Evolutionary conservation across 805 yeast species (phyloP), one percentile per base, ranked within the genome.

Genomic region (Ogataea pini): DNA sequence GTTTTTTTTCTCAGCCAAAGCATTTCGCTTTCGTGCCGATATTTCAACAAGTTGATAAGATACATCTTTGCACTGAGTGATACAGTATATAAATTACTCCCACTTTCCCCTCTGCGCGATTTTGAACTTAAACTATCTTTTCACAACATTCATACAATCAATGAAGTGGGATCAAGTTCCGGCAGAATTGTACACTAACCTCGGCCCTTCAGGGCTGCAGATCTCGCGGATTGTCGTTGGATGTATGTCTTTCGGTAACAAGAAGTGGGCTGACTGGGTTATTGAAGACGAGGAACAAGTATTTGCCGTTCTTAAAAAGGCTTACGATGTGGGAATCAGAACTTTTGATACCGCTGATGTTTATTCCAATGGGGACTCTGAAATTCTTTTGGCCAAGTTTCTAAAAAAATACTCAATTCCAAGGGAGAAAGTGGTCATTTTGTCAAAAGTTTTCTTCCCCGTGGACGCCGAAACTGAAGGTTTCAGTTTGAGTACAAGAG

Each of bases 361-460:
- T 12, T 78, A 78, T 53, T 70, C 76, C 20, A 74, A 73, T 55
- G 76, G 85, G 5, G 44, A 57, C 13, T 73, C 80, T 27, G 85
- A 80, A 61, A 57, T 61, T 4, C 51, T 80, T 3, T 42, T 82
- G 10, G 80, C 83, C n/a, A 78, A 79, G 59, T 82, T 80, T 56
- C 56, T 82, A 50, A 71, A 72, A 53, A 68, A 71, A 47, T 80
- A 70, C 64, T 66, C 74, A 37, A 82, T 82, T 54, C 72, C 72
- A 5, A 70, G 86, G 54, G 79, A 78, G 36, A 72, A 71, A 37
- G 73, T 82, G 44, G 83, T 80, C n/a, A 80, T 82, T 47, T 49
- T 82, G 55, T 65, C 82, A 24, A 82, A 82, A 63, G 57, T 64
- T 18, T 72, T 49, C 52, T 59, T 48, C 49, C 64, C 70, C 2